Conservation (phyloP, 2,329 filamentous ascomycete species). For the Cladosporium sp. region DNA sequence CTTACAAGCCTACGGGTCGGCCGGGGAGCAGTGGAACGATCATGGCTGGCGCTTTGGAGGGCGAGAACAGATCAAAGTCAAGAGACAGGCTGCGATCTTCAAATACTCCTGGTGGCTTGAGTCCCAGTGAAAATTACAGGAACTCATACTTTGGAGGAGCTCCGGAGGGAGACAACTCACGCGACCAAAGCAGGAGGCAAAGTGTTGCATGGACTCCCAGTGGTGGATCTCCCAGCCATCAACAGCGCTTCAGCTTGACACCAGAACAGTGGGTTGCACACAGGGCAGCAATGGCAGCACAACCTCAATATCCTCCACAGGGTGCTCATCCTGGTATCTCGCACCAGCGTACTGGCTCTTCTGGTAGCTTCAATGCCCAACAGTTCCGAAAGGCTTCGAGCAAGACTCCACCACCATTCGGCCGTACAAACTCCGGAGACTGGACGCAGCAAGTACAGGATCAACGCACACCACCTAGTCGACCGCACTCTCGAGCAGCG, state of each 20-base stretch:
- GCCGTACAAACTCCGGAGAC: slow-evolving; percentile 42
- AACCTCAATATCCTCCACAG: slow-evolving; percentile 45
- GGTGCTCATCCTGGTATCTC: slow-evolving; percentile 25
- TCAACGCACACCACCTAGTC: slow-evolving; percentile 26
- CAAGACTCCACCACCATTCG: slow-evolving; percentile 40
- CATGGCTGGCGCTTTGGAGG: slow-evolving; percentile 31
- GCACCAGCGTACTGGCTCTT: slow-evolving; percentile 25
- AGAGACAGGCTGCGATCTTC: slow-evolving; percentile 17
- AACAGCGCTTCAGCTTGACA: slow-evolving; percentile 52
- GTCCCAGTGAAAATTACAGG: slow-evolving; percentile 26
- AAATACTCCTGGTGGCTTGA: slow-evolving; percentile 15
- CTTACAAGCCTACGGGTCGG: slow-evolving; percentile 56
- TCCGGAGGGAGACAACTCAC: slow-evolving; percentile 19
- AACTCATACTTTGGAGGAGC: slow-evolving; percentile 32
- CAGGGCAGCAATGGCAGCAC: slow-evolving; percentile 56
- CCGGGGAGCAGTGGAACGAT: slow-evolving; percentile 55
- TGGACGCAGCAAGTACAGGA: slow-evolving; percentile 31
- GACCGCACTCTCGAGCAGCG: slow-evolving; percentile 30
- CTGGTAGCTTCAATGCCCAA: slow-evolving; percentile 14
- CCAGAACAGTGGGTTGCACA: slow-evolving; percentile 82
- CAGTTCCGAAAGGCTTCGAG: slow-evolving; percentile 23
- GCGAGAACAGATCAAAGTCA: slow-evolving; percentile 23
- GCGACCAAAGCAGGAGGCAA: slow-evolving; percentile 52
- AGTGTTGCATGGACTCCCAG: slow-evolving; percentile 77
- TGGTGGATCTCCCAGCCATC: slow-evolving; percentile 51